Base-by-base conservation (phyloP, 1,284 basidiomycete genomes). In the Pseudozyma pruni region DNA sequence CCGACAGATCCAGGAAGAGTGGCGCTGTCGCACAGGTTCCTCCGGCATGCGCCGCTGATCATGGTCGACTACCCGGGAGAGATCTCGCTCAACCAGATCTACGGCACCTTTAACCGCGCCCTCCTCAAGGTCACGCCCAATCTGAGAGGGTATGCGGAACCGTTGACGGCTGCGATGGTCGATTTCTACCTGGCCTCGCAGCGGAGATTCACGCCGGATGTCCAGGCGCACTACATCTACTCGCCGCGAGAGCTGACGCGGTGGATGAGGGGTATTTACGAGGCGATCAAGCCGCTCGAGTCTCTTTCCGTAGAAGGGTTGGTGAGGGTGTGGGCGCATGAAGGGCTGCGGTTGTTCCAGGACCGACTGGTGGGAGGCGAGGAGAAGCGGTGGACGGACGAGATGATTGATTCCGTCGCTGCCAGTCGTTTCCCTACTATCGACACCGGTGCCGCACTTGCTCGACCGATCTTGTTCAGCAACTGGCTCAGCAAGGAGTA, bases 41-140 rank as follows among this genome's bases (percentile, higher is more conserved):
- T 98, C 61, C 91, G 96, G 9, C 97, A 99, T 83, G 94, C 95
- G 0, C 96, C 96, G 0, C 86, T 99, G n/a, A 89, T 99, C 81
- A 98, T 98, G 95, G 96, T 99, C 54, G 96, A 98, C 83, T 98
- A 99, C 83, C 96, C 96, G 9, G 96, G 95, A 58, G 93, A 96
- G 83, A 86, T 94, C 13, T 98, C 96, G 9, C 87, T 99, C 81
- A 96, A 94, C 79, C 97, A 98, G 82, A 98, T 99, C 75, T 99
- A 98, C 83, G 93, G 94, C 17, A 98, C 95, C n/a, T 98, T 98
- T 85, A 94, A 93, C 80, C 90, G 96, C 51, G 96, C 94, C 14
- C 86, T 95, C 31, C 90, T 99, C 81, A 99, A 98, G 84, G 93
- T 97, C 55, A 87, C 96, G 8, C 96, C 96, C 23, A 93, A 91